Evolutionary conservation across 257 asterid species (phyloP).

Genomic region (Petrea volubilis): DNA sequence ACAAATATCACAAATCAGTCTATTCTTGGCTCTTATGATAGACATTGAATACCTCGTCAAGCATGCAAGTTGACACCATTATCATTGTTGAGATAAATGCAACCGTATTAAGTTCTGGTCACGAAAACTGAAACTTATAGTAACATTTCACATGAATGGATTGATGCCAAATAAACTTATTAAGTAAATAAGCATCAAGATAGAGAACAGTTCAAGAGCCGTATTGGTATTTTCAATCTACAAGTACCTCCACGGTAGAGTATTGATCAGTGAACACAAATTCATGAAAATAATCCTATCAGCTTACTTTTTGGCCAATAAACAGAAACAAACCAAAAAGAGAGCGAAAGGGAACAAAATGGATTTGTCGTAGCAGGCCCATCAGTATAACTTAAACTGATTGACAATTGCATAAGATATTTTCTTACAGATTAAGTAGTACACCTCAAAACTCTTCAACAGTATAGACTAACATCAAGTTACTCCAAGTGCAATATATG

Average conservation of each 20-base stretch:
- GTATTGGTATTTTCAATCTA: background rate
- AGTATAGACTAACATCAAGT: background rate
- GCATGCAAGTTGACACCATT: too few relatives aligned
- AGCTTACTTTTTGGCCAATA: background rate
- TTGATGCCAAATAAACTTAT: background rate
- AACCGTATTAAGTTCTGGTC: too few relatives aligned
- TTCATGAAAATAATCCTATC: background rate
- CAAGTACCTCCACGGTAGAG: background rate
- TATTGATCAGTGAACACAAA: too few relatives aligned
- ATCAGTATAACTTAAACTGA: background rate
- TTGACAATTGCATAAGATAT: background rate
- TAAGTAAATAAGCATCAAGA: background rate
- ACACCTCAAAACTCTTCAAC: background rate
- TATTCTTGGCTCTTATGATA: too few relatives aligned
- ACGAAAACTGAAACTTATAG: too few relatives aligned
- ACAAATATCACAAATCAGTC: background rate
- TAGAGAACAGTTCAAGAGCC: background rate
- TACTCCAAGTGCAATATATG: background rate
- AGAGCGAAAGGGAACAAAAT: too few relatives aligned
- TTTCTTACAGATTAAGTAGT: background rate
- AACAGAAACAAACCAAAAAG: too few relatives aligned
- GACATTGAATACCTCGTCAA: background rate
- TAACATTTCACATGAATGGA: too few relatives aligned
- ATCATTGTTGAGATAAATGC: too few relatives aligned
- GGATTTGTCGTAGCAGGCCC: background rate